Percentiles rank a stretch among this genome's conserved stretches.
Conservation (phyloP, 345 rosid genomes). For the Eucalyptus cloeziana region DNA sequence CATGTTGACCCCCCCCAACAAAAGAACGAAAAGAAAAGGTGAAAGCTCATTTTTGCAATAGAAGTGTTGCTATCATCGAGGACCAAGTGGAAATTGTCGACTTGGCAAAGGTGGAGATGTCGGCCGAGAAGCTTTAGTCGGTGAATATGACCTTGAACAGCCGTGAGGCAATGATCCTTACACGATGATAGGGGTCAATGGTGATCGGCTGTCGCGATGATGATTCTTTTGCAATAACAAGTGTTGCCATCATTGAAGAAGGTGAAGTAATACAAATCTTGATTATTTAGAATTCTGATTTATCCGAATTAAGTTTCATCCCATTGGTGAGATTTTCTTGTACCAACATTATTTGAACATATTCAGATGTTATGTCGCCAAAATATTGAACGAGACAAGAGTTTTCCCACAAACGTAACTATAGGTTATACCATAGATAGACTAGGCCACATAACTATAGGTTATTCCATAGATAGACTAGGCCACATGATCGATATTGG, state of each 20-base stretch:
- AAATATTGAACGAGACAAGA: neutral
- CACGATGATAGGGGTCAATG: neutral
- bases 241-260: neutral
- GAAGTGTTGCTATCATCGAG: constrained; percentile 23
- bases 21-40: too few species aligned
- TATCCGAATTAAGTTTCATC: neutral
- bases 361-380: neutral
- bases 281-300: neutral
- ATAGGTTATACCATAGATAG: neutral
- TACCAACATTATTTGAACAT: neutral
- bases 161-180: neutral
- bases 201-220: neutral
- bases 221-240: neutral
- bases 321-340: neutral
- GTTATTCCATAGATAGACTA: neutral
- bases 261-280: neutral
- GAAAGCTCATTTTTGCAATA: too few species aligned
- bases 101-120: constrained; percentile 68
- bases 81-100: constrained; percentile 81
- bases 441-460: neutral
- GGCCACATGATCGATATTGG: neutral
- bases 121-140: constrained; percentile 79
- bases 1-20: neutral
- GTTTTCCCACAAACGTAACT: neutral
- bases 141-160: constrained; percentile 90